These are phyloP conservation scores for Coniferiporia weirii DNA, from an alignment of 1,284 basidiomycete genomes.

Conservation along the genomic window DNA sequence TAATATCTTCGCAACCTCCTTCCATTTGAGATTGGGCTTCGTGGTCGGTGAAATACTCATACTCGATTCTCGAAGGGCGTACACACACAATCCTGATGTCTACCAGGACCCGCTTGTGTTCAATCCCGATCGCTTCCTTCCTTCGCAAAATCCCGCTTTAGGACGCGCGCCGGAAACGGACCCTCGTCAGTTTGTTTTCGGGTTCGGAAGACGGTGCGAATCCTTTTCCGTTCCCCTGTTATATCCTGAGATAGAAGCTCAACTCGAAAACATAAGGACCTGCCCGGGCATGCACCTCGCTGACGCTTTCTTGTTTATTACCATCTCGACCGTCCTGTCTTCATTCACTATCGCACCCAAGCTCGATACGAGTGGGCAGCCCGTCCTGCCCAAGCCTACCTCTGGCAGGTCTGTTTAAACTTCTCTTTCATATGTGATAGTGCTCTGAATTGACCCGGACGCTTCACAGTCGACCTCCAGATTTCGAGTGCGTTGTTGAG, in stretches of 20 bases:
- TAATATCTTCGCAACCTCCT: too few species aligned
- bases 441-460: too few species aligned
- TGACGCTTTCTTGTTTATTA: conserved; percentile 13
- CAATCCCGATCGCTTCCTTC: conserved; percentile 26
- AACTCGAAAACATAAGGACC: conserved; percentile 5
- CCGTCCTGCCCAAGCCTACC: conserved; percentile 8
- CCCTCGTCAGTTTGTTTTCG: conserved; percentile 7
- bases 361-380: conserved; percentile 1
- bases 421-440: too few species aligned
- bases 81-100: neutral
- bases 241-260: conserved; percentile 17
- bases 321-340: conserved; percentile 11
- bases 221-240: neutral
- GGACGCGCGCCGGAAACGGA: neutral
- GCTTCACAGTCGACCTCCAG: too few species aligned
- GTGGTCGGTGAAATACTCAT: too few species aligned
- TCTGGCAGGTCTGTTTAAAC: conserved; percentile 5
- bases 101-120: conserved; percentile 25
- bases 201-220: conserved; percentile 4
- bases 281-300: conserved; percentile 16
- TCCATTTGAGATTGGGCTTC: too few species aligned
- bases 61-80: neutral
- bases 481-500: too few species aligned
- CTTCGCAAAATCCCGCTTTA: neutral
- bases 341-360: conserved; percentile 15